phyloP scores from a whole-genome alignment of 768 basidiomycete species.

The Tylopilus sp. region DNA sequence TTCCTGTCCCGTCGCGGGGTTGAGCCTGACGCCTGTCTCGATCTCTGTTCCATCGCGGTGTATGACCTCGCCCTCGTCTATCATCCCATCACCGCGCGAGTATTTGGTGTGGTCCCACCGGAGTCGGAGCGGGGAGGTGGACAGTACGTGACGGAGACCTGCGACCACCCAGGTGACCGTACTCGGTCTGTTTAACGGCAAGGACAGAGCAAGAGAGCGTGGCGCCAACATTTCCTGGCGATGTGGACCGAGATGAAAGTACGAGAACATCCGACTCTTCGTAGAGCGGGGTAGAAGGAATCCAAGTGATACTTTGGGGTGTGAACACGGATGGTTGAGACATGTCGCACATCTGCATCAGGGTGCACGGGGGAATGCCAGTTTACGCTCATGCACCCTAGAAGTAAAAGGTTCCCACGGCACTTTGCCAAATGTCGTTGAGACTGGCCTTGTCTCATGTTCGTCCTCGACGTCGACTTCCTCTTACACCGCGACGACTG shows the following conservation, averaged over 20 bases:
- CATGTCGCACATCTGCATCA: too few species aligned
- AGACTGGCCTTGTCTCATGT: slow-evolving; percentile 1
- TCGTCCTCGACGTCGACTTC: slow-evolving; percentile 5
- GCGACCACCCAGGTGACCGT: slow-evolving; percentile 23
- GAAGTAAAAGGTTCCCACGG: background rate
- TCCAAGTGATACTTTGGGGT: slow-evolving; percentile 25
- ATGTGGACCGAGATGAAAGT: slow-evolving; percentile 25
- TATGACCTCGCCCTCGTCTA: background rate
- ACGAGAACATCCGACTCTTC: slow-evolving; percentile 29
- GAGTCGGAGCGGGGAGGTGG: slow-evolving; percentile 13
- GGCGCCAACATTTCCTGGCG: slow-evolving; percentile 9
- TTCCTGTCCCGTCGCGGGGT: background rate
- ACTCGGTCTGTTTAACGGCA: slow-evolving; percentile 17
- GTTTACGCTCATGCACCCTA: too few species aligned
- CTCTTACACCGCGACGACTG: slow-evolving; percentile 13
- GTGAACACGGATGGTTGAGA: slow-evolving; percentile 15
- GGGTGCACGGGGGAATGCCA: too few species aligned
- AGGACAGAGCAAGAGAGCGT: slow-evolving; percentile 22
- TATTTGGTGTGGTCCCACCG: slow-evolving; percentile 22
- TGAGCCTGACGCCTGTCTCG: background rate
- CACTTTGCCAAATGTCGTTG: background rate
- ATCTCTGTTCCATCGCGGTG: background rate
- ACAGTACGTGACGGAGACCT: slow-evolving; percentile 22
- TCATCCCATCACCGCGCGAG: slow-evolving; percentile 4
- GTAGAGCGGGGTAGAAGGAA: slow-evolving; percentile 12